Evolutionary conservation across 768 basidiomycete species (phyloP).

Genomic region (Fomitopsis serialis): DNA sequence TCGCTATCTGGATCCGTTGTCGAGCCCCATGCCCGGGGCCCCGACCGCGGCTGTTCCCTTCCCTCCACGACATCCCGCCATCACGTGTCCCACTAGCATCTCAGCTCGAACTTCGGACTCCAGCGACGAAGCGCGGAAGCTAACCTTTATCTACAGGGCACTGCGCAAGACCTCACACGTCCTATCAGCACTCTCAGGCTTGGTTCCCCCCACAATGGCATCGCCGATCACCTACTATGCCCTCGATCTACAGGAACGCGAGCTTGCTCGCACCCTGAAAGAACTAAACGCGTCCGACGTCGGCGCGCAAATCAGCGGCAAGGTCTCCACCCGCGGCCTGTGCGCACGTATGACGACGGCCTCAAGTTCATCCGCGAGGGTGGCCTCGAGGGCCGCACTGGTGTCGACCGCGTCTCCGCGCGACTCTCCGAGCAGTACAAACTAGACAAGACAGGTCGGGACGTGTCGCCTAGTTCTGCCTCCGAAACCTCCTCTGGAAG

Average conservation of each 20-base stretch:
- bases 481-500: conserved; percentile 12
- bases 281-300: conserved; percentile 60
- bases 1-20: not conserved
- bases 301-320: conserved; percentile 57
- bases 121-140: not conserved
- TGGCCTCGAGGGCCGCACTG: conserved; percentile 37
- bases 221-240: conserved; percentile 81
- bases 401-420: conserved; percentile 8
- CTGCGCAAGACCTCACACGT: conserved; percentile 88
- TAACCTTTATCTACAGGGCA: conserved; percentile 41
- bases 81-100: conserved; percentile 1
- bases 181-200: conserved; percentile 60
- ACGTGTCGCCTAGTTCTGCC: conserved; percentile 36
- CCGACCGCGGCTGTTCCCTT: not conserved
- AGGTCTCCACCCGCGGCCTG: conserved; percentile 77
- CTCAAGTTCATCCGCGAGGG: conserved; percentile 72
- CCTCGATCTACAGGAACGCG: conserved; percentile 85
- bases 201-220: conserved; percentile 32
- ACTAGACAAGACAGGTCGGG: conserved; percentile 15
- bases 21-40: no score
- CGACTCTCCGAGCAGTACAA: conserved; percentile 11
- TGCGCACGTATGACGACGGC: conserved; percentile 89
- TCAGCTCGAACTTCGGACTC: not conserved
- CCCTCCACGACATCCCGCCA: not conserved
- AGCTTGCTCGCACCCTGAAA: conserved; percentile 74